phyloP scores from a whole-genome alignment of 768 basidiomycete genomes.

The Amanita fuliginea region DNA sequence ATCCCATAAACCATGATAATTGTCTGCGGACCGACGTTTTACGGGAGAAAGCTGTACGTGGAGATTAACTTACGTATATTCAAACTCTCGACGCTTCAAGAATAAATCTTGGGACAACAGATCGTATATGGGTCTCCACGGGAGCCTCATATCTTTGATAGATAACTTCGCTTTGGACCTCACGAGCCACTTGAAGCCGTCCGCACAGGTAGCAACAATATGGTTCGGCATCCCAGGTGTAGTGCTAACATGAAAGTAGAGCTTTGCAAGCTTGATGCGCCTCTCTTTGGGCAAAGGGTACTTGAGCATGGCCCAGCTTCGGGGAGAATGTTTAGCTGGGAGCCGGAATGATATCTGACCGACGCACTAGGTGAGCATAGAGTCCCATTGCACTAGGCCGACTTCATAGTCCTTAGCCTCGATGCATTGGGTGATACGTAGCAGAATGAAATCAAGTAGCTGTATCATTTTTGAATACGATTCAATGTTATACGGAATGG shows the following conservation, averaged over 20 bases:
- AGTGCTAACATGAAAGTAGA: slow-evolving; percentile 70
- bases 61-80: slow-evolving; percentile 49
- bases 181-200: slow-evolving; percentile 47
- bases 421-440: slow-evolving; percentile 60
- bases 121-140: slow-evolving; percentile 73
- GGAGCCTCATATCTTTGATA: slow-evolving; percentile 70
- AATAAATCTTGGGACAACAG: slow-evolving; percentile 68
- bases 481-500: slow-evolving; percentile 72
- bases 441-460: slow-evolving; percentile 62
- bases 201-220: slow-evolving; percentile 55
- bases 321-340: slow-evolving; percentile 4
- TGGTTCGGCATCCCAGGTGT: slow-evolving; percentile 70
- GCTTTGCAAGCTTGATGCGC: slow-evolving; percentile 59
- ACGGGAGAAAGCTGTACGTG: background rate
- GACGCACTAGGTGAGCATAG: slow-evolving; percentile 61
- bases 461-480: slow-evolving; percentile 64
- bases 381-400: slow-evolving; percentile 73
- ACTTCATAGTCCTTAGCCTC: slow-evolving; percentile 77
- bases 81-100: slow-evolving; percentile 63
- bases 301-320: slow-evolving; percentile 73
- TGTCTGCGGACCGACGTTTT: slow-evolving; percentile 30
- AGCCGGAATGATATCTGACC: slow-evolving; percentile 3
- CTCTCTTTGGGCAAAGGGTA: slow-evolving; percentile 80
- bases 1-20: slow-evolving; percentile 69
- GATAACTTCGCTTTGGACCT: slow-evolving; percentile 64